These are phyloP conservation scores for Trametes cubensis DNA, from an alignment of 768 basidiomycete genomes.

Conservation along the genomic window DNA sequence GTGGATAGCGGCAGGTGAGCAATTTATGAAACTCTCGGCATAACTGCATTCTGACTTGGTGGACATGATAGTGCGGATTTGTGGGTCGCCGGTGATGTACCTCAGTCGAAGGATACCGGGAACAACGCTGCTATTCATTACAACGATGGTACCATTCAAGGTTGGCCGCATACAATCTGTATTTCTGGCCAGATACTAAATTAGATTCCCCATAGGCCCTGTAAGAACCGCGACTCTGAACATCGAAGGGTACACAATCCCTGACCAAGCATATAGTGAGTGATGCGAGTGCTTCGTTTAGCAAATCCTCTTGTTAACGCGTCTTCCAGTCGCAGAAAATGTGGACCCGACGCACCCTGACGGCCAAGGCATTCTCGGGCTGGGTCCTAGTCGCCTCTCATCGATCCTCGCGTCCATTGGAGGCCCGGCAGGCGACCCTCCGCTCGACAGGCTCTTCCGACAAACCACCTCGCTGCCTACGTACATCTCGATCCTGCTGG, in stretches of 20 bases:
- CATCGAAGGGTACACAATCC: constrained; percentile 31
- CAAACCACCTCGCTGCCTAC: constrained; percentile 35
- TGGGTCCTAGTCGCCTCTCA: constrained; percentile 37
- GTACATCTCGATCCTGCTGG: constrained; percentile 36
- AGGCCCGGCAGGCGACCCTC: constrained; percentile 29
- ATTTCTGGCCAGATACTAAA: background rate
- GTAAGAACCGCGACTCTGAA: constrained; percentile 32
- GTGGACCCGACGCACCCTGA: constrained; percentile 19
- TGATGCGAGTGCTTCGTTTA: background rate
- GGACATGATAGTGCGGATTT: constrained; percentile 32
- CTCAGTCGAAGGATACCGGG: constrained; percentile 26
- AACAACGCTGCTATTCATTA: constrained; percentile 28
- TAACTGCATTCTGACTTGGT: background rate
- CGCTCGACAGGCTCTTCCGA: constrained; percentile 38
- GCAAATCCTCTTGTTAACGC: background rate
- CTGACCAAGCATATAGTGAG: constrained; percentile 35
- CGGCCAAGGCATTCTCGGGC: constrained; percentile 34
- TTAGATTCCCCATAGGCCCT: constrained; percentile 21
- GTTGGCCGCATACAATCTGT: constrained; percentile 19
- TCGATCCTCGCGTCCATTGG: constrained; percentile 23
- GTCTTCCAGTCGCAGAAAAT: constrained; percentile 10
- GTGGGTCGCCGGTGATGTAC: constrained; percentile 34
- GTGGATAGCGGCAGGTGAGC: constrained; percentile 40
- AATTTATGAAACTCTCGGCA: background rate
- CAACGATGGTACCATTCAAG: constrained; percentile 29